Base-by-base conservation (phyloP, 2,329 filamentous ascomycete genomes). In the Aureobasidium sp. region DNA sequence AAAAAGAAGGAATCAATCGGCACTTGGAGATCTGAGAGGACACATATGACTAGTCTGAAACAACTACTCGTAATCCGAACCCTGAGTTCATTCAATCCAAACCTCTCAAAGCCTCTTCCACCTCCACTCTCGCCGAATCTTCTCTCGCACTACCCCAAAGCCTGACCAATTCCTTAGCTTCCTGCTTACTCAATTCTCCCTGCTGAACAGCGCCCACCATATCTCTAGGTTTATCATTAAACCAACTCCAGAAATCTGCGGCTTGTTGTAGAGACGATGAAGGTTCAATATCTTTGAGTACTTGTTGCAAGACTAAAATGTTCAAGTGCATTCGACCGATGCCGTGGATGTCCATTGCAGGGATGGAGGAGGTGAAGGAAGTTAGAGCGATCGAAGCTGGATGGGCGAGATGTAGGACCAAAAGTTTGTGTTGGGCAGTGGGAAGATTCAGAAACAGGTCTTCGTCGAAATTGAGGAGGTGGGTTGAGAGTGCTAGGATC, bases 231-330 rank as follows among this genome's bases (percentile, higher is more conserved):
- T 80, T 78, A 72, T 81, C 84, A 5, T 87, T 87, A 70, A 84
- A 91, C 41, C 93, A 73, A 23, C 82, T 80, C 70, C 86, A 92
- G 76, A 88, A 93, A 63, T 83, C 81, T 23, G 84, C 82, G 0
- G 87, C 84, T 39, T 84, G 78, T 4, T 80, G 79, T 32, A 93
- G 78, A 62, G 83, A 81, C 4, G 3, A 89, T 87, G 9, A 82
- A 83, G 1, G 84, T 80, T 94, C 91, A 59, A 99, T 87, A 67
- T 96, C 96, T 78, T 96, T 96, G 61, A 99, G 84, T 70, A 96
- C 97, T 73, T 99, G 94, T 76, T 97, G 93, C 57, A 99, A 79
- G 44, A 99, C 94, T 27, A 97, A 82, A 53, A 97, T 91, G 73
- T 99, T 96, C 70, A 97, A 84, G 73, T 91, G 88, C 84, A 99